These are phyloP conservation scores for Ophiostoma ulmi DNA, from an alignment of 2,329 filamentous ascomycete genomes.

Conservation along the genomic window DNA sequence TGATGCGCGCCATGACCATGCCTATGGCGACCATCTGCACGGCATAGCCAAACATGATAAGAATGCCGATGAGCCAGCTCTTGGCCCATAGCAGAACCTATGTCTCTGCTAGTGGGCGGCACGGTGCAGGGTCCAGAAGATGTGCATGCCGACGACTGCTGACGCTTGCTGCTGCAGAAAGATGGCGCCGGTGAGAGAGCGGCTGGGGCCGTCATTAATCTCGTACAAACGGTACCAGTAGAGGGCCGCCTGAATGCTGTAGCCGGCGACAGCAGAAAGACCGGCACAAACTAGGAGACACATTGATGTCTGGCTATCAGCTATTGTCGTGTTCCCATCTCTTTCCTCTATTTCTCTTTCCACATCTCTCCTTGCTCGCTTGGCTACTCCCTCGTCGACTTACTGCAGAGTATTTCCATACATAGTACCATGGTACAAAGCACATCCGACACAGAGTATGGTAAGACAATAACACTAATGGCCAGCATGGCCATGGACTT, in stretches of 20 bases:
- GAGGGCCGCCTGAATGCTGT: not conserved
- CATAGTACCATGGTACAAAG: not conserved
- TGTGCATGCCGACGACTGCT: not conserved
- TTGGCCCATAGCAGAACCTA: not conserved
- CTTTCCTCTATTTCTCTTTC: not conserved
- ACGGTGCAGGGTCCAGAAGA: conserved; percentile 3
- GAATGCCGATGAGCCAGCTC: not conserved
- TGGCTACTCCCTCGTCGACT: not conserved
- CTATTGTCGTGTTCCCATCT: not conserved
- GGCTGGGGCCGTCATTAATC: not conserved
- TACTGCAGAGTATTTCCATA: not conserved
- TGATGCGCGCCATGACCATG: not conserved
- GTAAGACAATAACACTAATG: not conserved
- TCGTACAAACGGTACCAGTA: not conserved
- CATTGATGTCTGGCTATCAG: not conserved
- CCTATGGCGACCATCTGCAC: not conserved
- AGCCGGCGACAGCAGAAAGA: not conserved
- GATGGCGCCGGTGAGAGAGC: not conserved
- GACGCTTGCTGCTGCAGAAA: not conserved
- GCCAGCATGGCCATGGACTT: not conserved
- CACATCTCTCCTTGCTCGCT: not conserved
- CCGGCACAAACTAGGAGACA: not conserved
- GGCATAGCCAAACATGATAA: not conserved
- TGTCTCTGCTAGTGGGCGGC: not conserved
- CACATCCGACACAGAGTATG: not conserved